Evolutionary conservation across 345 rosid genomes (phyloP).

Genomic region (Lepidium didymum): DNA sequence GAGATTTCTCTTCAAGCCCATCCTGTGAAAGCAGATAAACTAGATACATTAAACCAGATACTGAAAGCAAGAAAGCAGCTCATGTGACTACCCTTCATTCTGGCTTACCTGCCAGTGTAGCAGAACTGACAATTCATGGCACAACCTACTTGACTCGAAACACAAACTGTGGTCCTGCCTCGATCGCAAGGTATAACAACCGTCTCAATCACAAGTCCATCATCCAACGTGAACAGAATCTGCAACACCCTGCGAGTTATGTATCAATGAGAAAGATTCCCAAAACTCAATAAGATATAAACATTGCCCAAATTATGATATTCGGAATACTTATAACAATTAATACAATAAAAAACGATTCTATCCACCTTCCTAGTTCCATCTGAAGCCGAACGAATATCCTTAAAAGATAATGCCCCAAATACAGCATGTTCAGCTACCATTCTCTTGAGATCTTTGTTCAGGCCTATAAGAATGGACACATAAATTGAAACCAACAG

Average conservation of each 20-base stretch:
- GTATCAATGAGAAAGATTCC: slow-evolving; percentile 61
- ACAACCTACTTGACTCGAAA: slow-evolving; percentile 91
- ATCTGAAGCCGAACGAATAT: slow-evolving; percentile 61
- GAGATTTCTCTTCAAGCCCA: slow-evolving; percentile 87
- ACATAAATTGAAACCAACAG: not conserved
- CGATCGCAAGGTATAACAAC: slow-evolving; percentile 84
- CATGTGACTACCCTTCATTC: not conserved
- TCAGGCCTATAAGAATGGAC: slow-evolving; percentile 46
- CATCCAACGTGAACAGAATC: slow-evolving; percentile 79
- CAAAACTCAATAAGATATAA: not conserved
- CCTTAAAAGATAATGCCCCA: slow-evolving; percentile 62
- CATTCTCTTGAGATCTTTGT: slow-evolving; percentile 81
- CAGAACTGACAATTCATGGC: slow-evolving; percentile 99
- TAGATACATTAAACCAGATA: not conserved
- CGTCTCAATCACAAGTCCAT: slow-evolving; percentile 74
- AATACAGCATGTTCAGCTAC: slow-evolving; percentile 54
- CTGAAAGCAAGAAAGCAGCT: not conserved
- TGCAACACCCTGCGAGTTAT: slow-evolving; percentile 74
- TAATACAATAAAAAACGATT: not conserved
- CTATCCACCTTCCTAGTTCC: slow-evolving; percentile 78
- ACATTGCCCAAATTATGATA: not conserved
- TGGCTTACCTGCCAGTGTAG: slow-evolving; percentile 70
- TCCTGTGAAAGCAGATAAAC: slow-evolving; percentile 33
- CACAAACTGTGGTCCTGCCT: slow-evolving; percentile 86
- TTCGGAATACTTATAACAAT: not conserved